A percentile compares a stretch with the other conserved stretches of the same genome.
Conservation (phyloP, 768 basidiomycete genomes). For the Saitozyma podzolica region DNA sequence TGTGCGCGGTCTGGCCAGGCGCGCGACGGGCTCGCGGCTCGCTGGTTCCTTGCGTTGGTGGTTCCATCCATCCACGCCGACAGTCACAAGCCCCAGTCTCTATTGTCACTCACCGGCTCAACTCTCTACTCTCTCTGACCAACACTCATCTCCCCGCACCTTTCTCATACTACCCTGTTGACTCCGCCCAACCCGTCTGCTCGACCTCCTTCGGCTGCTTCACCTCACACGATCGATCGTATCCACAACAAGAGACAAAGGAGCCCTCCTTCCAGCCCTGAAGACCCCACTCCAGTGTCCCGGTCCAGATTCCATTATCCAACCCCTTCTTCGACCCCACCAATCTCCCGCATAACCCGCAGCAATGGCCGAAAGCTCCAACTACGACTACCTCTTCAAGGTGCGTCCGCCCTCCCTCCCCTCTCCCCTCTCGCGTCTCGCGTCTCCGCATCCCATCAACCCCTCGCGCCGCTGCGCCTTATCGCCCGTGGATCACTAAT, state of each 20-base stretch:
- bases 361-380: slow-evolving; percentile 83
- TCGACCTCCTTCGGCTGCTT: too few relatives aligned
- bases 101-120: background rate
- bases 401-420: slow-evolving; percentile 55
- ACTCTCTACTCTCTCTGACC: background rate
- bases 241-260: slow-evolving; percentile 4
- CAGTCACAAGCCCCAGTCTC: background rate
- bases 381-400: slow-evolving; percentile 99
- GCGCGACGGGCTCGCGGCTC: too few relatives aligned
- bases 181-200: too few relatives aligned
- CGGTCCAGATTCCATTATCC: background rate
- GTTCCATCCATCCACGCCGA: background rate
- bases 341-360: background rate
- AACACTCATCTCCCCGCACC: background rate
- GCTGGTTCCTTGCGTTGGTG: too few relatives aligned
- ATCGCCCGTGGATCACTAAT: background rate
- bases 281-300: background rate
- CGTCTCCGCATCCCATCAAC: background rate
- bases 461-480: background rate
- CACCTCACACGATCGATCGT: too few relatives aligned
- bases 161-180: background rate
- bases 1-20: too few relatives aligned
- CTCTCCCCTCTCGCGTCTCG: background rate
- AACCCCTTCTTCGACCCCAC: background rate
- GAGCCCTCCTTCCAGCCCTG: background rate